Percentiles rank a stretch among this genome's conserved stretches.
Conservation (phyloP, 192 early-diverging fungal species). For the Glomus cerebriforme region DNA sequence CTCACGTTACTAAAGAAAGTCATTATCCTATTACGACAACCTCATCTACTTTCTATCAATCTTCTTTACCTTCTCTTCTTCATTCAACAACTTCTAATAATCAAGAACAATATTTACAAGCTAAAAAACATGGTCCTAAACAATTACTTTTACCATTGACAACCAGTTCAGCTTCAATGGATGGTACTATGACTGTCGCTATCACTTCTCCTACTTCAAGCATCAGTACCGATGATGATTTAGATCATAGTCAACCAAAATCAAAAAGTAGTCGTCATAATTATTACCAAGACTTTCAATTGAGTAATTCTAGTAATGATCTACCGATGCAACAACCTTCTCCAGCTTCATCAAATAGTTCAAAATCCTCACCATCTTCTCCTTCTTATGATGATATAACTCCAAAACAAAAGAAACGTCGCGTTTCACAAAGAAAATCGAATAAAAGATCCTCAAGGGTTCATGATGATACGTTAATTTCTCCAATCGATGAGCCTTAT, state of each 20-base stretch:
- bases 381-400: not conserved
- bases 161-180: not conserved
- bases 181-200: not conserved
- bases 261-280: not conserved
- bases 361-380: not conserved
- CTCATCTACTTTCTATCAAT: not conserved
- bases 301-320: not conserved
- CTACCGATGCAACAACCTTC: not conserved
- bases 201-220: not conserved
- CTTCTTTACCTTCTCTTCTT: too few species aligned
- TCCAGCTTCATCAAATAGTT: not conserved
- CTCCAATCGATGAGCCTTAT: not conserved
- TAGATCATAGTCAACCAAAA: not conserved
- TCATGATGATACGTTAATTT: not conserved
- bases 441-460: not conserved
- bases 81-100: too few species aligned
- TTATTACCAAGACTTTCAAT: not conserved
- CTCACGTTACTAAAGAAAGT: not conserved
- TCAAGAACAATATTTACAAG: not conserved
- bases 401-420: not conserved
- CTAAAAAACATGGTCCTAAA: not conserved
- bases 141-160: not conserved
- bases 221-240: not conserved
- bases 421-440: not conserved
- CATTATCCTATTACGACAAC: not conserved